phyloP scores from a whole-genome alignment of 345 rosid species.

The Linum lewisii region DNA sequence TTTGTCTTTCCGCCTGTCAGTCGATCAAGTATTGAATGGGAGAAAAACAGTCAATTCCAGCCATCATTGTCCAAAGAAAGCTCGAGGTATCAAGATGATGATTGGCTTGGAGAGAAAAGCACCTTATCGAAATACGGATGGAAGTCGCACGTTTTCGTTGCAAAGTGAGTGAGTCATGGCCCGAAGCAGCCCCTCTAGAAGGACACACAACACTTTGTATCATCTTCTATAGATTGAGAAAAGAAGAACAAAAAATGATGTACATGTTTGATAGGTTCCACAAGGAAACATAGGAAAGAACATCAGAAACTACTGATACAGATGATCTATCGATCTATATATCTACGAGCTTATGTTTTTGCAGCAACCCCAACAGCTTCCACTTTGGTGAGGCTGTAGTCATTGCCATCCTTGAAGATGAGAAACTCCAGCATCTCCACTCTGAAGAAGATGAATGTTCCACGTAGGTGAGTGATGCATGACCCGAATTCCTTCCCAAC shows the following conservation, averaged over 20 bases:
- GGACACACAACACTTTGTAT: too few species aligned
- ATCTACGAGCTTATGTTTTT: constrained; percentile 7
- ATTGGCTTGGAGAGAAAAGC: not conserved
- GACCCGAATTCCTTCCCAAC: constrained; percentile 43
- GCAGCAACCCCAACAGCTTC: constrained; percentile 34
- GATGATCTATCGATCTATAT: not conserved
- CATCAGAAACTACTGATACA: too few species aligned
- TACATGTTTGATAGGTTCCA: not conserved
- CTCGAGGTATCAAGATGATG: too few species aligned
- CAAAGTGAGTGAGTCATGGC: too few species aligned
- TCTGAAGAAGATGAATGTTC: constrained; percentile 38
- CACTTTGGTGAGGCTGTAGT: constrained; percentile 33
- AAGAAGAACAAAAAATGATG: not conserved
- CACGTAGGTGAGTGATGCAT: constrained; percentile 37
- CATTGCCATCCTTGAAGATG: constrained; percentile 41
- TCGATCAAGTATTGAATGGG: not conserved
- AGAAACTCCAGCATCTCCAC: constrained; percentile 45
- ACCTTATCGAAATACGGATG: too few species aligned
- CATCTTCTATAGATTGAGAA: too few species aligned
- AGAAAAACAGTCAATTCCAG: too few species aligned
- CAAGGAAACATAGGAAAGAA: not conserved
- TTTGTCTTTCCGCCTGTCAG: not conserved
- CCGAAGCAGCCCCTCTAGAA: too few species aligned
- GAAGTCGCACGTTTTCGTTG: too few species aligned
- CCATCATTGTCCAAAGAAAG: too few species aligned